A percentile compares a stretch with the other conserved stretches of the same genome.
Conservation (phyloP, 2,329 filamentous ascomycete genomes). For the Venturia aucupariae region DNA sequence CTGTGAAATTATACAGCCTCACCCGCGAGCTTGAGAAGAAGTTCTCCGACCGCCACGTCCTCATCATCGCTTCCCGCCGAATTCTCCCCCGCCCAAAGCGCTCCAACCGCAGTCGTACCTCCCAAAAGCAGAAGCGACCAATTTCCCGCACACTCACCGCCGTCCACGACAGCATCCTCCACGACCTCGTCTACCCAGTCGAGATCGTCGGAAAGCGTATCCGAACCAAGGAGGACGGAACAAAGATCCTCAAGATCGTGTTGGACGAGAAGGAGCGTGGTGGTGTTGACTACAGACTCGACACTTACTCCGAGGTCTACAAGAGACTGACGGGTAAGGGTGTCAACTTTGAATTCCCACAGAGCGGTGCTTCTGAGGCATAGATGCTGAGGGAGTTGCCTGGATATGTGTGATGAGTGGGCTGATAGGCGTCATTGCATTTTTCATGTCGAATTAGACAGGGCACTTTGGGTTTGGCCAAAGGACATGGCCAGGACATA, state of each 20-base stretch:
- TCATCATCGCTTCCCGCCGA: conserved; percentile 97
- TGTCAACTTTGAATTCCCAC: conserved; percentile 96
- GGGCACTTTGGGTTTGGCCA: neutral
- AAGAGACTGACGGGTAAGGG: conserved; percentile 91
- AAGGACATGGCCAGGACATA: neutral
- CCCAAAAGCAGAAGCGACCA: conserved; percentile 96
- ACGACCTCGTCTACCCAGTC: conserved; percentile 97
- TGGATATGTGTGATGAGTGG: neutral
- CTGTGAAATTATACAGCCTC: conserved; percentile 49
- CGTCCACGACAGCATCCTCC: conserved; percentile 96
- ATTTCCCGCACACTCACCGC: conserved; percentile 95
- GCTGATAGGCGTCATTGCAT: neutral
- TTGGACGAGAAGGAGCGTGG: conserved; percentile 99
- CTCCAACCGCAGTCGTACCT: conserved; percentile 91
- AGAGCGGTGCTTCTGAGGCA: conserved; percentile 14
- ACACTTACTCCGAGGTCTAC: conserved; percentile 99
- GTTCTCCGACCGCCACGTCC: conserved; percentile 99
- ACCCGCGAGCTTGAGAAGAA: conserved; percentile 99
- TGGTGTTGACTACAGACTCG: conserved; percentile 97
- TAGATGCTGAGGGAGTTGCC: conserved; percentile 4
- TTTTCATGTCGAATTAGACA: neutral
- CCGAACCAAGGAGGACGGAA: conserved; percentile 97
- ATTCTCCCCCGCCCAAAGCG: conserved; percentile 98
- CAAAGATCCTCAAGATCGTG: conserved; percentile 97
- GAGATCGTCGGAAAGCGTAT: conserved; percentile 99